Conservation (phyloP, 805 yeast genomes). For the Sugiyamaella marilandica region DNA sequence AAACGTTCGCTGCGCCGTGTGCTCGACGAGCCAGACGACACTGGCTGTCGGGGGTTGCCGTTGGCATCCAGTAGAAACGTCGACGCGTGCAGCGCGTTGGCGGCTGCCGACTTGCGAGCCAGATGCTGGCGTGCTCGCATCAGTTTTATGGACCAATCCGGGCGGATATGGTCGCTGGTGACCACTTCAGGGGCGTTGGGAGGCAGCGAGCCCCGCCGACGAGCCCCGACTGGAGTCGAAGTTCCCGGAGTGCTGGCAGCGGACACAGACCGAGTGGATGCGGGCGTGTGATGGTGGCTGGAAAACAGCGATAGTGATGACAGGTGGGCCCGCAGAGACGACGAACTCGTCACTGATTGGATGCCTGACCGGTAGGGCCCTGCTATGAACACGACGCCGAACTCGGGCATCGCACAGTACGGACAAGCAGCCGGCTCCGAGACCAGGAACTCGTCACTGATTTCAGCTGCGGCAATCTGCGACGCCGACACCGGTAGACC, state of each 20-base stretch:
- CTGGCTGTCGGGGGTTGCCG: conserved; percentile 21
- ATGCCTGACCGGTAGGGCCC: conserved; percentile 49
- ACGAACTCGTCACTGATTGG: conserved; percentile 10
- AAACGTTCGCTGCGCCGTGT: conserved; percentile 13
- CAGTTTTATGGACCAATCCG: conserved; percentile 85
- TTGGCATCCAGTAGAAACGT: conserved; percentile 51
- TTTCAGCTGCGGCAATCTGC: conserved; percentile 19
- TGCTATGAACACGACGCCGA: conserved; percentile 79
- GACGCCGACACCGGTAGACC: conserved; percentile 2
- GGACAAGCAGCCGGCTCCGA: conserved; percentile 92
- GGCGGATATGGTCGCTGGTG: conserved; percentile 77
- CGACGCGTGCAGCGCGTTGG: conserved; percentile 88
- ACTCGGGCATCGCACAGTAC: conserved; percentile 81
- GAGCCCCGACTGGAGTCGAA: conserved; percentile 2
- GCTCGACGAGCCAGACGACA: conserved; percentile 15
- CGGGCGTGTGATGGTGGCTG: conserved; percentile 8
- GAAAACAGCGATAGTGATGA: conserved; percentile 10
- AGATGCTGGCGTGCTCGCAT: conserved; percentile 66
- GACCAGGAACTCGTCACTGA: conserved; percentile 40
- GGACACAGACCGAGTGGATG: conserved; percentile 1
- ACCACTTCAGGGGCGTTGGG: conserved; percentile 66
- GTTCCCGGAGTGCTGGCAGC: conserved; percentile 5
- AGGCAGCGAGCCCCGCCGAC: conserved; percentile 47
- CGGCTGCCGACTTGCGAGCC: conserved; percentile 88
- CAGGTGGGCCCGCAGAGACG: conserved; percentile 12